Evolutionary conservation across 495 filamentous ascomycete genomes (phyloP).

Genomic region (Pseudevernia furfuracea): DNA sequence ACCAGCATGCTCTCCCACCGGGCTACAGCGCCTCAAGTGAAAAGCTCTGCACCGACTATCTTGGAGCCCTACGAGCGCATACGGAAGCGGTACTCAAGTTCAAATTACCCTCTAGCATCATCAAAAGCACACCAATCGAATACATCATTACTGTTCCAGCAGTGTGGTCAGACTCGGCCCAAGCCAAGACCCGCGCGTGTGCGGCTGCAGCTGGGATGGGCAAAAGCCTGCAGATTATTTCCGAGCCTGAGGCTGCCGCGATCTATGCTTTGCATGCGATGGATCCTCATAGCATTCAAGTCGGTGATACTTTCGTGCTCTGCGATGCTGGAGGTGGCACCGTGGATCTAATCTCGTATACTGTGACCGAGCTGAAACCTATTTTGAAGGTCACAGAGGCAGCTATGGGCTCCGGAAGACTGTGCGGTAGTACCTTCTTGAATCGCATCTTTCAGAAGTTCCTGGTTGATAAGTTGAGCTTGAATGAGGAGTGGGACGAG

Average conservation of each 20-base stretch:
- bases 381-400: slow-evolving; percentile 55
- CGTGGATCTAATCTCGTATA: slow-evolving; percentile 57
- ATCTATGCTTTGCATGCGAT: slow-evolving; percentile 66
- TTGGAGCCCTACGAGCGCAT: slow-evolving; percentile 38
- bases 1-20: slow-evolving; percentile 22
- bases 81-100: slow-evolving; percentile 26
- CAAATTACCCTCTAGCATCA: slow-evolving; percentile 55
- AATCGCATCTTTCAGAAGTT: slow-evolving; percentile 67
- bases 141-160: slow-evolving; percentile 57
- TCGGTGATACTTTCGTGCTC: slow-evolving; percentile 68
- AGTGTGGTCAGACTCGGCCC: slow-evolving; percentile 70
- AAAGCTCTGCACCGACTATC: slow-evolving; percentile 63
- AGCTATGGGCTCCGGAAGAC: slow-evolving; percentile 58
- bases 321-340: slow-evolving; percentile 74
- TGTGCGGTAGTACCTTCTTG: slow-evolving; percentile 68
- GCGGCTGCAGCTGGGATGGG: slow-evolving; percentile 66
- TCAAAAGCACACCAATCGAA: slow-evolving; percentile 54
- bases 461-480: slow-evolving; percentile 52
- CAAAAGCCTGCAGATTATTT: slow-evolving; percentile 57
- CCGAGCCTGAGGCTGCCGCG: slow-evolving; percentile 69
- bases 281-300: slow-evolving; percentile 53
- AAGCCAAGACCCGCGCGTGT: slow-evolving; percentile 56
- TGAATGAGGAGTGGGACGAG: slow-evolving; percentile 51
- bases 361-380: slow-evolving; percentile 32
- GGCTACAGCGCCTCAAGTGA: slow-evolving; percentile 51